Base-by-base conservation (phyloP, 1,284 basidiomycete species). In the Apiotrichum gamsii region DNA sequence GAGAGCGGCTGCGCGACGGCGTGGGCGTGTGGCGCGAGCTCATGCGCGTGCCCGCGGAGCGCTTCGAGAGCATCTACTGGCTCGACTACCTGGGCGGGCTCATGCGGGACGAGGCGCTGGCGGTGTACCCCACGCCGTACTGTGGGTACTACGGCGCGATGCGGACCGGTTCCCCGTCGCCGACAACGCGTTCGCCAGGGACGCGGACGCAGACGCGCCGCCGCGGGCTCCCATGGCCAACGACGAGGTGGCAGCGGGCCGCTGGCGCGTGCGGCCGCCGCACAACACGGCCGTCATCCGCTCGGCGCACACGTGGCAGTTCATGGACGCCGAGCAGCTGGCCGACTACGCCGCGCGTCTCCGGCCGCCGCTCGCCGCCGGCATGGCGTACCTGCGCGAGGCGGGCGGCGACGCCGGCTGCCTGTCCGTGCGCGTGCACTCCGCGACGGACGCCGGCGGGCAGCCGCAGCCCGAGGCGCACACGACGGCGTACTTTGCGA, bases 81-180 rank as follows among this genome's bases (percentile, higher is more conserved):
- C 39, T 38, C 36, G 49, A 51, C 40, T 51, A 43, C 9, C 49
- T 44, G 1, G 43, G 44, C 34, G 49, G 44, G 8, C 18, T 42
- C 13, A 43, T 38, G 39, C 24, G 16, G 19, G 44, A 45, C 25
- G 18, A 36, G 8, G 25, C 25, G 18, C 36, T 45, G 5, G 24
- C 24, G 36, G 16, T 51, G 10, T 51, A 51, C 25, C 49, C 49
- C 3, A 51, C 49, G n/a, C 49, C 49, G 28, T 51, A 51, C 40
- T 51, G 43, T 39, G 49, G 49, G 32, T 51, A 51, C 40, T 51
- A 51, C 19, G 49, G 49, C 4, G 49, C 49, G 31, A 51, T 51
- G 49, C 43, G 49, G 49, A 51, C 44, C 43, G 49, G 9, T 36
- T 51, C 8, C n/a, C 9, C 3, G n/a, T 10, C 20, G 47, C 31